phyloP scores from a whole-genome alignment of 2,329 filamentous ascomycete genomes.

The Phyllosticta ampelicida region DNA sequence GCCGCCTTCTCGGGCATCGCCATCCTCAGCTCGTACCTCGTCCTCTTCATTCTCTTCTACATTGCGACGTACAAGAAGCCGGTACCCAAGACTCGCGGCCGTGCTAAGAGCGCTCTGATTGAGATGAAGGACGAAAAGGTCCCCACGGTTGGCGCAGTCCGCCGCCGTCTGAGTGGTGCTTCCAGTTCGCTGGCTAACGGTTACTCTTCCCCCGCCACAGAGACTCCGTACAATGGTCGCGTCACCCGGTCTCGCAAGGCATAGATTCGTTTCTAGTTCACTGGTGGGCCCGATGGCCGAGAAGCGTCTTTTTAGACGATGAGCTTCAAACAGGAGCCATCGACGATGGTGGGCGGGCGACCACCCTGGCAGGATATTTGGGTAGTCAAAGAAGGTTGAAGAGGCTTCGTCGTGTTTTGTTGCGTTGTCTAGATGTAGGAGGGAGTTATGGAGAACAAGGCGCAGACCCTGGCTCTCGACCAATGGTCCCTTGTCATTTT shows the following conservation, averaged over 20 bases:
- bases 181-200: slow-evolving; percentile 26
- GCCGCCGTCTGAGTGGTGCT: slow-evolving; percentile 39
- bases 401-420: too few relatives aligned
- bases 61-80: slow-evolving; percentile 90
- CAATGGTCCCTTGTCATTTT: background rate
- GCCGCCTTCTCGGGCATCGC: slow-evolving; percentile 85
- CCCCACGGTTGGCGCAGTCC: slow-evolving; percentile 42
- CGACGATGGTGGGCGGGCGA: background rate
- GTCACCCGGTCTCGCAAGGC: slow-evolving; percentile 62
- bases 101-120: slow-evolving; percentile 73
- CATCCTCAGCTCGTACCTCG: slow-evolving; percentile 87
- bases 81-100: slow-evolving; percentile 59
- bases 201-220: slow-evolving; percentile 23
- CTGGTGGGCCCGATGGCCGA: background rate
- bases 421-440: background rate
- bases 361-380: background rate
- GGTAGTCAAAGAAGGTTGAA: too few relatives aligned
- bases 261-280: slow-evolving; percentile 27
- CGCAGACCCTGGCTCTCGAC: background rate
- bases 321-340: background rate
- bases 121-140: slow-evolving; percentile 70
- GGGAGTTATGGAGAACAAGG: background rate
- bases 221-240: slow-evolving; percentile 44
- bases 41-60: slow-evolving; percentile 99
- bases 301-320: background rate